Percentiles rank a stretch among this genome's conserved stretches.
These are phyloP conservation scores for Coemansia sp. DNA, from an alignment of 192 early-diverging fungal species.

Conservation along the genomic window DNA sequence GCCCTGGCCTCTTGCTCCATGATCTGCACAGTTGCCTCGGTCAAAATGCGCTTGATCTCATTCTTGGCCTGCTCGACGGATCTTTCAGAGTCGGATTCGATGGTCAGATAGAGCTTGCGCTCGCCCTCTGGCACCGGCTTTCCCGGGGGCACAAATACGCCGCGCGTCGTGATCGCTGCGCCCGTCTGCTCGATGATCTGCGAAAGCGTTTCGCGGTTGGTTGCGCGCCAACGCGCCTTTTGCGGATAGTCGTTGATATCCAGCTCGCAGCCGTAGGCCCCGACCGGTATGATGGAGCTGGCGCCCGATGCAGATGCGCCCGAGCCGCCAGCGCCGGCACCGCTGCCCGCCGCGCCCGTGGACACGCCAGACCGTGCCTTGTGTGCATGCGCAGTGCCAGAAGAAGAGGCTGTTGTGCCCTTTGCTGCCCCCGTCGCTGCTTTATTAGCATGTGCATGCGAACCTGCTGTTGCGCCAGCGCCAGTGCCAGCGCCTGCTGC, in stretches of 20 bases:
- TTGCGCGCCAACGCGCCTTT: conserved; percentile 93
- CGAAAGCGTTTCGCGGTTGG: conserved; percentile 90
- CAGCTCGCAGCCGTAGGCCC: conserved; percentile 64
- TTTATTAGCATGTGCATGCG: neutral
- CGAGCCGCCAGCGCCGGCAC: neutral
- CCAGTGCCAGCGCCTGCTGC: too few relatives aligned
- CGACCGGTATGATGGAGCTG: conserved; percentile 18
- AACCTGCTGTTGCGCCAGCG: neutral
- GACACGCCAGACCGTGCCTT: conserved; percentile 3
- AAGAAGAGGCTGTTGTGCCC: neutral
- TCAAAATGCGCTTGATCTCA: conserved; percentile 90
- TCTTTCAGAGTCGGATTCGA: conserved; percentile 89
- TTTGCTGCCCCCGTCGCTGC: conserved; percentile 6
- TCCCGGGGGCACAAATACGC: conserved; percentile 82
- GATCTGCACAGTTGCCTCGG: conserved; percentile 76
- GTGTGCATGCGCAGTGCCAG: neutral
- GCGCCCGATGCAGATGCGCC: neutral
- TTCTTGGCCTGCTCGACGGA: conserved; percentile 87
- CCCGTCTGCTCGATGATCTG: conserved; percentile 91
- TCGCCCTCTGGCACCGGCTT: conserved; percentile 74
- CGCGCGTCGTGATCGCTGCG: conserved; percentile 93
- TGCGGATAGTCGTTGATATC: conserved; percentile 98
- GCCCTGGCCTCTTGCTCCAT: conserved; percentile 66
- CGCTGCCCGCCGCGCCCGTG: neutral
- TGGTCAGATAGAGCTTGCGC: conserved; percentile 91